Evolutionary conservation across 257 asterid species (phyloP), one percentile per base, ranked within the genome.

Genomic region (Lithospermum erythrorhizon): DNA sequence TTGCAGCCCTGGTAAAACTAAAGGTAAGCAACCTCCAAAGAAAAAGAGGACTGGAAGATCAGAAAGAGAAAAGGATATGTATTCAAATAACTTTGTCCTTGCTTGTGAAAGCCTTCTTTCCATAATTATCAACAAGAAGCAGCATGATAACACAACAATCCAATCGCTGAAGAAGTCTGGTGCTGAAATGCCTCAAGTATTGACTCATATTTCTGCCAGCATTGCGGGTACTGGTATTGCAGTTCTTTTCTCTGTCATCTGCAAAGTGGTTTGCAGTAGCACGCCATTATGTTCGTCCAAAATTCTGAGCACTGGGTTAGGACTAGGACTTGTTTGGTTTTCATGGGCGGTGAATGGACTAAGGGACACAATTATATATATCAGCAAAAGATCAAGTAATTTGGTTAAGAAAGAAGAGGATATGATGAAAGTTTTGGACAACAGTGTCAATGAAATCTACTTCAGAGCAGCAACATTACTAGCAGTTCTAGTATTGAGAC

Each of bases 141-240:
- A 76, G 64, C 81, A 69, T 27, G 79, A 77, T 9, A 80, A 53
- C 73, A 75, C 69, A 24, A 71, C 80, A 20, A 61, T 93, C 61
- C 74, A 45, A 63, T 89, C 95, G 16, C 67, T 93, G 70, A 93
- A 84, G 81, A 89, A 79, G 75, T 84, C 95, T 0, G 79, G 95
- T 13, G 76, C 95, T 17, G 85, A 84, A 59, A 75, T 93, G 49
- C 87, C 96, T 29, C 75, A 68, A 48, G 76, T 86, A 51, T 84
- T 93, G 52, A 82, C 87, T 58, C 90, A 79, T 22, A 72, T 80
- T 49, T 89, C 99, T 1, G 96, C 96, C 65, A 78, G 78, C 77
- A 83, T 93, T 27, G 96, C 99, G 0, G 99, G 99, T 21, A 83
- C 95, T 0, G 99, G 97, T 13, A 78, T 93, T 21, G 97, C 97